These are phyloP conservation scores for Phytophthora megakarya DNA, from an alignment of 352 stramenopile genomes.

Conservation along the genomic window DNA sequence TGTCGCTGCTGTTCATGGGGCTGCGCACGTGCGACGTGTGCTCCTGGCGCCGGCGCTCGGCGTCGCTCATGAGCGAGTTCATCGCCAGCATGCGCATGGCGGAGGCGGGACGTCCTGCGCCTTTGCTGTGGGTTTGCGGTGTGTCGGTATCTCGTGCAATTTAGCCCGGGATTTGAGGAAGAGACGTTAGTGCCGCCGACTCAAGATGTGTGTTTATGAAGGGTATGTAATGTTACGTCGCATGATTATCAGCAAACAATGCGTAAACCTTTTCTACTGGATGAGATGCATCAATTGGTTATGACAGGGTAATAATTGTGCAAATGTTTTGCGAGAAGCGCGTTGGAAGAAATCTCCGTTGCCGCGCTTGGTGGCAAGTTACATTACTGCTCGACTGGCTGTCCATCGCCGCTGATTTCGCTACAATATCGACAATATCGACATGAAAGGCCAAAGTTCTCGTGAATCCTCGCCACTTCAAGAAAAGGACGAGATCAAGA, in stretches of 20 bases:
- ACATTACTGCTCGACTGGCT: not conserved
- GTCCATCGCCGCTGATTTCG: no score
- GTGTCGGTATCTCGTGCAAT: not conserved
- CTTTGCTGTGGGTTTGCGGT: constrained; percentile 29
- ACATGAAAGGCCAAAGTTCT: not conserved
- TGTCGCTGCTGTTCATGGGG: constrained; percentile 7
- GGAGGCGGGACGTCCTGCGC: not conserved
- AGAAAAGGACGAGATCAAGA: constrained; percentile 11
- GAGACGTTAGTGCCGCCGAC: constrained; percentile 6
- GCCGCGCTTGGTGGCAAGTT: not conserved
- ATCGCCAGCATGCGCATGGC: constrained; percentile 40
- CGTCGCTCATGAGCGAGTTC: constrained; percentile 33
- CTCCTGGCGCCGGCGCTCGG: constrained; percentile 18
- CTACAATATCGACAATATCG: not conserved
- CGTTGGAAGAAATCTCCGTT: constrained; percentile 14
- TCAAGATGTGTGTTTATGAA: not conserved
- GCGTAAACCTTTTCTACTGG: no score
- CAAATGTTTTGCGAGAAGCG: no score
- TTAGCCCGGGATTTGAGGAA: constrained; percentile 14
- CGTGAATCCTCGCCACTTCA: constrained; percentile 13
- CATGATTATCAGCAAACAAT: no score
- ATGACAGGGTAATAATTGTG: no score
- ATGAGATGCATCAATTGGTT: no score
- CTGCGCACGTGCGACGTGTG: constrained; percentile 5
- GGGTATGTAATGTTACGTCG: not conserved